A percentile compares a stretch with the other conserved stretches of the same genome.
Evolutionary conservation across 148 eudicot genomes (phyloP).

Genomic region (Spergularia marina): DNA sequence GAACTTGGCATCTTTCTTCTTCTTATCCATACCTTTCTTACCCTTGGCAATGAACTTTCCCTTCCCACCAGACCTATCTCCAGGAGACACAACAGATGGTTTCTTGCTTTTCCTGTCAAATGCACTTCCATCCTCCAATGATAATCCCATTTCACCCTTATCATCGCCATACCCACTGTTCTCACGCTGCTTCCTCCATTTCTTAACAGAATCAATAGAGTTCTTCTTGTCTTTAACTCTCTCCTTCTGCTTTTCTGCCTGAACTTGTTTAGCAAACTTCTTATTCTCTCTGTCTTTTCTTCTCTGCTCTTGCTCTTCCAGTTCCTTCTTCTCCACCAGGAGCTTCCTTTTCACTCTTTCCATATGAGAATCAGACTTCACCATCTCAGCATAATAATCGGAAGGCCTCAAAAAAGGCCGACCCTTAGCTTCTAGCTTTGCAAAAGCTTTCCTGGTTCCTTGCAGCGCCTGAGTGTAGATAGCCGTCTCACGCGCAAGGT

Average conservation of each 20-base stretch:
- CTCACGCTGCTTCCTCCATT: constrained; percentile 91
- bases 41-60: constrained; percentile 42
- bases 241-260: constrained; percentile 74
- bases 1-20: constrained; percentile 65
- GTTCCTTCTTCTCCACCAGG: constrained; percentile 64
- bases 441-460: constrained; percentile 72
- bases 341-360: constrained; percentile 72
- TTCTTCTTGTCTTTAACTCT: constrained; percentile 79
- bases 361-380: constrained; percentile 84
- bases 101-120: constrained; percentile 53
- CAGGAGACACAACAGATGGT: constrained; percentile 58
- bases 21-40: constrained; percentile 46
- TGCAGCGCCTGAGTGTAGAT: constrained; percentile 83
- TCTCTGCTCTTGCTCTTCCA: constrained; percentile 91
- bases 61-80: constrained; percentile 90
- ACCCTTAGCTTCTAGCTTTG: constrained; percentile 61
- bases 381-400: constrained; percentile 95
- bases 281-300: constrained; percentile 76
- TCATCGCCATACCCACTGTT: constrained; percentile 62
- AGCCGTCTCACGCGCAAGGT: constrained; percentile 70
- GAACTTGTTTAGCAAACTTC: constrained; percentile 73
- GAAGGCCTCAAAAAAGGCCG: constrained; percentile 75
- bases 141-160: constrained; percentile 55
- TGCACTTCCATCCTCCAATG: constrained; percentile 58
- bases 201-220: constrained; percentile 83